phyloP scores from a whole-genome alignment of 345 rosid species.

The Salix dunnii region DNA sequence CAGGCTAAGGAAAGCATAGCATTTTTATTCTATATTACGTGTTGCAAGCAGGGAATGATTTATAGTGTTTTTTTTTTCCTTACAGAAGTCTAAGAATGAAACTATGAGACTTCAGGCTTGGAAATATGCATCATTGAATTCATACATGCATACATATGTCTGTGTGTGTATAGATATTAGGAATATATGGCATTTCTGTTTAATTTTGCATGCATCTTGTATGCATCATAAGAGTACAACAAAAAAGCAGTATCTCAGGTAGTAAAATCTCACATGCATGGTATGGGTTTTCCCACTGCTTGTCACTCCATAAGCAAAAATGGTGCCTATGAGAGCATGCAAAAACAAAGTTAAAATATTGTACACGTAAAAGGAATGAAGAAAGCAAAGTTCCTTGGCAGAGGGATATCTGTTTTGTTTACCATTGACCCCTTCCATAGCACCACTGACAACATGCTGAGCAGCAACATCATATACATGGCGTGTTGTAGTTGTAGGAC shows the following conservation, averaged over 20 bases:
- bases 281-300: conserved; percentile 99
- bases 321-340: conserved; percentile 61
- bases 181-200: neutral
- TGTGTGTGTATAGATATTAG: neutral
- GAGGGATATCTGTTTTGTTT: conserved; percentile 15
- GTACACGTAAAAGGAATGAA: neutral
- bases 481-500: conserved; percentile 99
- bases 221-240: neutral
- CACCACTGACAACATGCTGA: conserved; percentile 89
- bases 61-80: neutral
- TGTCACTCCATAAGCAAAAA: conserved; percentile 98
- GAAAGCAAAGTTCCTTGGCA: conserved; percentile 14
- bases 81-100: neutral
- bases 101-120: neutral
- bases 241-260: neutral
- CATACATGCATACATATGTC: neutral
- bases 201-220: neutral
- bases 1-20: neutral
- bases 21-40: neutral
- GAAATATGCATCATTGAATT: neutral
- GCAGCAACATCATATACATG: conserved; percentile 97
- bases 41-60: neutral
- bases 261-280: conserved; percentile 76
- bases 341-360: conserved; percentile 19
- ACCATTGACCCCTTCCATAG: conserved; percentile 98